Base-by-base conservation (phyloP, 306 rosid genomes). In the Sindora glabra region DNA sequence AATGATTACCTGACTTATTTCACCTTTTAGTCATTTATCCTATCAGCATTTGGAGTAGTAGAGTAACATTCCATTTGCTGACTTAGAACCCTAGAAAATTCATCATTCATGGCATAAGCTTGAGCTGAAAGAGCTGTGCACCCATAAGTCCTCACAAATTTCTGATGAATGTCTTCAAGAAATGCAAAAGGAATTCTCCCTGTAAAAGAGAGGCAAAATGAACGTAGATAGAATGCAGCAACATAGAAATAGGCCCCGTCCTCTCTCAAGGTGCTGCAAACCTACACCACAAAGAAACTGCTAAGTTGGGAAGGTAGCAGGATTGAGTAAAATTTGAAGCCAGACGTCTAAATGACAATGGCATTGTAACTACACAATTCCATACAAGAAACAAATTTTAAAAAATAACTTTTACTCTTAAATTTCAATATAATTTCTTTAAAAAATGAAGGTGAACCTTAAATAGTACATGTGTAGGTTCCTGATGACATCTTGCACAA, bases 161-260 rank as follows among this genome's bases (percentile, higher is more conserved):
- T 77, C 82, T 94, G 97, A 57, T 94, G 99, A 63, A 94, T 84
- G 26, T 94, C 99, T 52, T 94, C 99, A 0, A 94, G 87, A 76
- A 94, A 94, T 45, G 99, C 83, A 45, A 94, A 89, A 11, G 99
- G 99, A 52, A 84, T 81, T 64, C 99, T 89, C 67, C 97, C 97
- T 90, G 65, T 59, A 6, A 37, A 29, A 14, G 15, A 16, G 17
- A 40, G 10, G 39, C 6, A 1, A 15, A 39, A 7, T 10, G 27
- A 27, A 0, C 9, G 10, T 16, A 34, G 16, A 21, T 36, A 36
- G 19, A 36, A 18, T 7, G 12, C 18, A 22, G 5, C 15, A 8
- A 6, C 17, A n/a, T 14, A 26, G 37, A 26, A 21, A 44, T 48
- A 18, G 12, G 53, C 41, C 50, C 21, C 19, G n/a, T n/a, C 30